Evolutionary conservation across 2,329 filamentous ascomycete genomes (phyloP).

Genomic region (Colletotrichum godetiae): DNA sequence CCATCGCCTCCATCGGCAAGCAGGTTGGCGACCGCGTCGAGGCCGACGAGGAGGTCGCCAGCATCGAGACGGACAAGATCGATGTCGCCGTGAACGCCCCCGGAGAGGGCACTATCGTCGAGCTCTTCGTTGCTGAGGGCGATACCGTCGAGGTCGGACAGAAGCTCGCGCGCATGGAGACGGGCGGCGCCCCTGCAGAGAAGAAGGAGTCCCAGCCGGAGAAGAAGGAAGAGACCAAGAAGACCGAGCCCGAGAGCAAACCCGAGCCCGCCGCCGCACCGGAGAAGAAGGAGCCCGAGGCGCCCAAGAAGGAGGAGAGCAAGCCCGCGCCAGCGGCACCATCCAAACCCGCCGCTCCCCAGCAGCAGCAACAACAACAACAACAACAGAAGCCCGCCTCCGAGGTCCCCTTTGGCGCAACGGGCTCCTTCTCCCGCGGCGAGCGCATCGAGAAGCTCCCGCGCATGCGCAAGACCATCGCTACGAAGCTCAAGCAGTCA

Average conservation of each 20-base stretch:
- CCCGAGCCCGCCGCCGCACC: conserved; percentile 12
- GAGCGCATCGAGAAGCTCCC: conserved; percentile 52
- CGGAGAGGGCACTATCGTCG: conserved; percentile 41
- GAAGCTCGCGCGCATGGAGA: conserved; percentile 44
- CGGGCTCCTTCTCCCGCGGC: conserved; percentile 27
- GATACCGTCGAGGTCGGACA: conserved; percentile 47
- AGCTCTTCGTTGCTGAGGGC: conserved; percentile 45
- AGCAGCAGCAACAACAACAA: neutral
- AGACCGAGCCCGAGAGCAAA: conserved; percentile 17
- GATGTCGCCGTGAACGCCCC: conserved; percentile 44
- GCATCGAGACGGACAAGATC: conserved; percentile 49
- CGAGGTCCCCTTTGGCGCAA: conserved; percentile 16
- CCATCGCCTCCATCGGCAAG: conserved; percentile 41
- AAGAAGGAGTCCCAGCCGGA: conserved; percentile 36
- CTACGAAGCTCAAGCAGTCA: conserved; percentile 74
- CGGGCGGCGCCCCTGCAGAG: conserved; percentile 35
- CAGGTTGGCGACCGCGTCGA: conserved; percentile 45
- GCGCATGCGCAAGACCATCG: conserved; percentile 82
- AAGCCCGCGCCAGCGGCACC: conserved; percentile 16
- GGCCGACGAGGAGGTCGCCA: conserved; percentile 46
- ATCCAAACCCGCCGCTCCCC: conserved; percentile 14
- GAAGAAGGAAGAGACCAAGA: conserved; percentile 8
- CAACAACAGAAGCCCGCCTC: neutral
- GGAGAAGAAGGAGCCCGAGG: conserved; percentile 30
- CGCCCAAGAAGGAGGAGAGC: conserved; percentile 31